Evolutionary conservation across 2,329 filamentous ascomycete genomes (phyloP).

Genomic region (Fusarium sp.): DNA sequence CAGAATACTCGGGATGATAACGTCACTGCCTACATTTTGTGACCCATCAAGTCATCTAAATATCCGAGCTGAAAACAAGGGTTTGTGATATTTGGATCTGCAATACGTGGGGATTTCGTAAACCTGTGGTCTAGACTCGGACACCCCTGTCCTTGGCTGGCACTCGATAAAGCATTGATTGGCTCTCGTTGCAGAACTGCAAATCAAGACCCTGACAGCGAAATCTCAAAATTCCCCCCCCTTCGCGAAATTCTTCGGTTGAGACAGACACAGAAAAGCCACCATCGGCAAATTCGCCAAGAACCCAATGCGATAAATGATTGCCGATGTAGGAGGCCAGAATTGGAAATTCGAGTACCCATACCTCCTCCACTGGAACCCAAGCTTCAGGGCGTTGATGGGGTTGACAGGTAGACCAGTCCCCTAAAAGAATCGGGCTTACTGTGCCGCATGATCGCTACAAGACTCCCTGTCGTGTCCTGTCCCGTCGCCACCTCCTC

Average conservation of each 20-base stretch:
- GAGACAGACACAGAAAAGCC: not conserved
- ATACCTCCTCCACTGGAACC: not conserved
- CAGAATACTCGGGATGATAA: not conserved
- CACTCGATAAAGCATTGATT: slow-evolving; percentile 14
- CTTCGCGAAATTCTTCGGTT: not conserved
- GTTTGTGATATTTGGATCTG: slow-evolving; percentile 3
- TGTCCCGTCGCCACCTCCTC: not conserved
- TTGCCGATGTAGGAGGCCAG: slow-evolving; percentile 3
- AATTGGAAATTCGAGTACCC: not conserved
- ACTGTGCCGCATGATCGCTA: slow-evolving; percentile 16
- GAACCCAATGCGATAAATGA: not conserved
- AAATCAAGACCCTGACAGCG: not conserved
- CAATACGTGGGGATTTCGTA: not conserved
- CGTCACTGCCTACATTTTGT: not conserved
- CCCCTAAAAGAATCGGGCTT: not conserved
- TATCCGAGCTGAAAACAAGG: not conserved
- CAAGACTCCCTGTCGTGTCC: not conserved
- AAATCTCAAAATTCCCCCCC: not conserved
- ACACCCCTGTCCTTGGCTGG: slow-evolving; percentile 3
- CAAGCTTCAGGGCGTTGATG: not conserved
- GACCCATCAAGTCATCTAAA: not conserved
- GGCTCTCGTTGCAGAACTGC: not conserved
- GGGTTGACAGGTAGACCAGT: not conserved
- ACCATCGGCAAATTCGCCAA: not conserved
- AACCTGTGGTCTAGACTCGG: not conserved